Base-by-base conservation (phyloP, 192 early-diverging fungal species). In the Jimgerdemannia flammicorona region DNA sequence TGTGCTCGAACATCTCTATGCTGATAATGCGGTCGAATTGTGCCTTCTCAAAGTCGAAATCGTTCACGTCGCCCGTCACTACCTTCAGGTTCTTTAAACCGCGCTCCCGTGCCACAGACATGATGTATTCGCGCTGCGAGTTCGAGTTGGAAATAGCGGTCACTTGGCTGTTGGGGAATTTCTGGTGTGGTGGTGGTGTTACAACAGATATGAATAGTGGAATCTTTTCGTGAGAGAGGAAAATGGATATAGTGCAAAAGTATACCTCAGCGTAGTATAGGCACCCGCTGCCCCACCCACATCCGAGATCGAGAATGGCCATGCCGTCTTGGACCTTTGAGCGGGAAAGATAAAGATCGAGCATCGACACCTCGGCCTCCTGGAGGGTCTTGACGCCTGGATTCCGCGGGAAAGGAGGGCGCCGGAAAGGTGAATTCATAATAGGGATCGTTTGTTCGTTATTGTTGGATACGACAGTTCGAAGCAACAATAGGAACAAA, bases 1-100 rank as follows among this genome's bases (percentile, higher is more conserved):
- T 90, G 75, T 89, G 88, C 74, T 90, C 86, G 69, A 89, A 89
- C 88, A 90, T 90, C 77, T 90, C 88, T 71, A 90, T 83, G 4
- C 78, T 81, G 43, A 89, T 69, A 41, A 89, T 81, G 39, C 85
- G 79, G 75, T 90, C 87, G 70, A 87, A 89, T 43, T 17, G n/a
- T 41, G 7, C 63, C 3, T n/a, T 4, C n/a, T 79, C 77, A 74
- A 88, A 84, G 8, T 86, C 65, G 70, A 84, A 87, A 39, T 76
- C 70, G 71, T 85, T 85, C 54, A 91, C 83, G 72, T 92, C 85
- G 19, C 71, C 88, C 17, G 90, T 91, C 49, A 89, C 75, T 40
- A 91, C 78, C 11, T 43, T 79, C 68, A 92, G 64, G 76, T 92
- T 90, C 29, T 72, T 79, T 70, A 91, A 77, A 0, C 87, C 87